A percentile compares a stretch with the other conserved stretches of the same genome.
Evolutionary conservation across 768 basidiomycete genomes (phyloP).

Genomic region (Cystofilobasidium macerans): DNA sequence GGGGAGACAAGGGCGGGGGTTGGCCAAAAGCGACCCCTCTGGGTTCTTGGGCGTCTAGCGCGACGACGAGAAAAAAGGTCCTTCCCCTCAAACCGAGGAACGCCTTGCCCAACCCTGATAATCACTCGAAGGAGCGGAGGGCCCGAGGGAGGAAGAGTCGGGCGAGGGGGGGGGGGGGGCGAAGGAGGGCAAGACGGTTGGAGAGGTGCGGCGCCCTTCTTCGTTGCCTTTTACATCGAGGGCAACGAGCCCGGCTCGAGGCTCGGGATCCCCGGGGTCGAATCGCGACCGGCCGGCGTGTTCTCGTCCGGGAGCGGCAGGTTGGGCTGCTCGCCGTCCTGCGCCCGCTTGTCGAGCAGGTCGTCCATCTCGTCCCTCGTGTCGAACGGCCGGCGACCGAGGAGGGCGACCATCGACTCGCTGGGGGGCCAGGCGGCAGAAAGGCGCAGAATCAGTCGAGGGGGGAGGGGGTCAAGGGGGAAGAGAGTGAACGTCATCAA

Average conservation of each 20-base stretch:
- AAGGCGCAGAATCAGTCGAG: neutral
- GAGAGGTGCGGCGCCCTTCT: no score
- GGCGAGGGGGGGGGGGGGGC: neutral
- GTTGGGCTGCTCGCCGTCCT: neutral
- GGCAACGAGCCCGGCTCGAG: conserved; percentile 1
- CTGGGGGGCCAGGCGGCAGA: neutral
- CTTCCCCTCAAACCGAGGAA: no score
- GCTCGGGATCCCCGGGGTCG: neutral
- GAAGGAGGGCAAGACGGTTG: no score
- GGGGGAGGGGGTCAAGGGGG: neutral
- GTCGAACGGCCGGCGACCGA: conserved; percentile 34
- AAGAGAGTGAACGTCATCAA: neutral
- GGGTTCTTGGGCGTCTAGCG: no score
- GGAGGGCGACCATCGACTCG: conserved; percentile 21
- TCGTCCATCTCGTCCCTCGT: conserved; percentile 74
- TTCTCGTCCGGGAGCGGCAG: neutral
- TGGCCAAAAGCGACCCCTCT: no score
- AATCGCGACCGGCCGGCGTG: neutral
- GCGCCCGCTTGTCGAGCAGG: conserved; percentile 1
- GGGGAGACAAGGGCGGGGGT: no score
- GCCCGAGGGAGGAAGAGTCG: no score
- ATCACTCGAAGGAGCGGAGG: no score
- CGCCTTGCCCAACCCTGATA: no score
- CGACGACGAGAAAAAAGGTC: no score
- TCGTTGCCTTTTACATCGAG: neutral